Base-by-base conservation (phyloP, 192 early-diverging fungal species). In the Pilaira anomala region DNA sequence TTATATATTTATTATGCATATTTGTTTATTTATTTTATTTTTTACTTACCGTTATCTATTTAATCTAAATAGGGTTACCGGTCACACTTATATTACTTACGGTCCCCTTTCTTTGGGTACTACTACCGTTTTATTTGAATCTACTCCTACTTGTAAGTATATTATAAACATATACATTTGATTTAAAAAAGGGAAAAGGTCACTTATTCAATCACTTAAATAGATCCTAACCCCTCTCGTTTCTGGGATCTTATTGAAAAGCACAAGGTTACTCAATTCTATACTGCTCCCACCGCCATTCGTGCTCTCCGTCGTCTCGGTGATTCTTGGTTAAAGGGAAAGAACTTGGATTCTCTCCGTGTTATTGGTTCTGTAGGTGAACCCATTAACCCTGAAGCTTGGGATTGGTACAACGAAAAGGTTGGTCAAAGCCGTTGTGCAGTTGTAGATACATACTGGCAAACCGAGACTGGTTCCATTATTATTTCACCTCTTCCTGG, bases 251-350 rank as follows among this genome's bases (percentile, higher is more conserved):
- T 90, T 21, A 84, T 96, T 33, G 88, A 89, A 69, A 86, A 91
- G 54, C 88, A 93, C 84, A 89, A 91, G 77, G 76, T 98, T 72
- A 96, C 94, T 36, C 93, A 95, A 74, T 94, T 98, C 72, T 98
- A 98, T 83, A 98, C 95, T 29, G 95, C 95, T 2, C 95, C 95
- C 40, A 98, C 95, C 24, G 95, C 95, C 55, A 96, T 98, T 69
- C 89, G 95, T 58, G 90, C 93, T 19, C 82, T 98, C 58, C 87
- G 93, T 41, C 86, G 93, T 30, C 73, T 91, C 30, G 94, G 94
- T 70, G 87, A 93, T 59, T 73, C 85, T 8, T 81, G 78, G 75
- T 83, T 97, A 41, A 80, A 84, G 50, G 80, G 81, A 24, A 87
- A 91, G 80, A 86, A 92, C 48, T 81, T 98, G 50, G 84, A 83